These are phyloP conservation scores for Fusarium tupiense DNA, from an alignment of 2,329 filamentous ascomycete species.

Conservation along the genomic window DNA sequence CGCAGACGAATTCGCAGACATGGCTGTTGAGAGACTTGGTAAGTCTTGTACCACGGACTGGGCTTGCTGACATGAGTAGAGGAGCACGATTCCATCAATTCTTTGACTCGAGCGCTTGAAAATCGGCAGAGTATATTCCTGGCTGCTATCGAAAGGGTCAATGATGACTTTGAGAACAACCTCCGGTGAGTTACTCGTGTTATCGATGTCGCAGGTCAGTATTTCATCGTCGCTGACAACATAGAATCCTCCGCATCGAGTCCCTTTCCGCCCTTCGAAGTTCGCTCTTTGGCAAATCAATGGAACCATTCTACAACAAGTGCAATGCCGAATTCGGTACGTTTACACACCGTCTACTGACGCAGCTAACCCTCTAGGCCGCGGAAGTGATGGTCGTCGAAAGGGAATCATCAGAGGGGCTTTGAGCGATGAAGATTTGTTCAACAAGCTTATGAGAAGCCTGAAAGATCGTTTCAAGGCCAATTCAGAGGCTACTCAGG, in stretches of 20 bases:
- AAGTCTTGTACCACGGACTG: neutral
- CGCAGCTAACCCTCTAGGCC: slow-evolving; percentile 37
- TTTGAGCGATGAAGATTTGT: slow-evolving; percentile 43
- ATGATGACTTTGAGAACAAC: slow-evolving; percentile 36
- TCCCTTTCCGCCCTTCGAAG: slow-evolving; percentile 50
- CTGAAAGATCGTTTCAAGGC: slow-evolving; percentile 39
- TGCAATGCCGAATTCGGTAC: slow-evolving; percentile 49
- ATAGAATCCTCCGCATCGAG: slow-evolving; percentile 48
- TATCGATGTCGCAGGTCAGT: neutral
- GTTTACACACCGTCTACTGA: neutral
- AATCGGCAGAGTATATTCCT: slow-evolving; percentile 44
- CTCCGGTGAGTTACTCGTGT: neutral
- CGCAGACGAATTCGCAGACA: neutral
- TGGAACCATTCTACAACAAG: slow-evolving; percentile 48
- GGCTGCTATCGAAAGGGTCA: slow-evolving; percentile 41
- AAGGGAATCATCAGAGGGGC: slow-evolving; percentile 47
- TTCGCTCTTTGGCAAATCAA: slow-evolving; percentile 49
- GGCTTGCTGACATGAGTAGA: neutral
- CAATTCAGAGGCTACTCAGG: slow-evolving; percentile 37
- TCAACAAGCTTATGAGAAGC: slow-evolving; percentile 43
- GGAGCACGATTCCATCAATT: neutral
- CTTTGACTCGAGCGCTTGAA: slow-evolving; percentile 41
- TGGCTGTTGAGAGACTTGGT: slow-evolving; percentile 31
- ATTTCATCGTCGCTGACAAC: neutral
- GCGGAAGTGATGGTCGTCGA: slow-evolving; percentile 46